Evolutionary conservation across 768 basidiomycete species (phyloP), one percentile per base, ranked within the genome.

Genomic region (Chalciporus sphaerocephalus): DNA sequence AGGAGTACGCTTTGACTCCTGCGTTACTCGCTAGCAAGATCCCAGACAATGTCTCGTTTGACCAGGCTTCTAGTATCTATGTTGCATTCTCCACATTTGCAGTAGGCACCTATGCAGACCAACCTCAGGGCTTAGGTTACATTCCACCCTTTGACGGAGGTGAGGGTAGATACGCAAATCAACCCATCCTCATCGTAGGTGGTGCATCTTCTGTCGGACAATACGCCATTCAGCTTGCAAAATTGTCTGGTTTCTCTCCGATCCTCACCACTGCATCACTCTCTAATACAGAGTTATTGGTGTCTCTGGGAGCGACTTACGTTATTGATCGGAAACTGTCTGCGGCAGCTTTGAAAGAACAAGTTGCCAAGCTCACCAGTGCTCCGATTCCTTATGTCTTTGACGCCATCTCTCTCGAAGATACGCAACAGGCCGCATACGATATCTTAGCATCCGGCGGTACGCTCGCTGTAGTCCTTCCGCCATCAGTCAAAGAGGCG

Each of bases 191-290:
- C 7, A 54, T 72, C 13, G 50, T 69, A 34, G 72, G 69, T 32
- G 72, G 71, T 15, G 54, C 69, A 5, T 53, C 59, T 11, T 66
- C 64, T n/a, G 50, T 73, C 7, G 72, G 70, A 2, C 69, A 71
- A 50, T 66, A 56, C 25, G 65, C 55, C 6, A 64, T 69, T n/a
- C 68, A 68, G 48, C 56, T 67, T 12, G 63, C 68, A 0, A 56
- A 32, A 15, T 36, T 66, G 20, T 68, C 62, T 13, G 66, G 60
- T 5, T 68, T 69, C 51, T 65, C 58, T 1, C 65, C 62, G 8
- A 65, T 72, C 49, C 63, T 70, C 27, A 62, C 69, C 10, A 73
- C 71, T 0, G 64, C 71, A 2, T 72, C 71, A 1, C 44, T 53
- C 2, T 58, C 64, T 34, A 67, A 73, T 43, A 45, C 46, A 5